Conservation (phyloP, 257 asterid species). For the Oldenlandia corymbosa region DNA sequence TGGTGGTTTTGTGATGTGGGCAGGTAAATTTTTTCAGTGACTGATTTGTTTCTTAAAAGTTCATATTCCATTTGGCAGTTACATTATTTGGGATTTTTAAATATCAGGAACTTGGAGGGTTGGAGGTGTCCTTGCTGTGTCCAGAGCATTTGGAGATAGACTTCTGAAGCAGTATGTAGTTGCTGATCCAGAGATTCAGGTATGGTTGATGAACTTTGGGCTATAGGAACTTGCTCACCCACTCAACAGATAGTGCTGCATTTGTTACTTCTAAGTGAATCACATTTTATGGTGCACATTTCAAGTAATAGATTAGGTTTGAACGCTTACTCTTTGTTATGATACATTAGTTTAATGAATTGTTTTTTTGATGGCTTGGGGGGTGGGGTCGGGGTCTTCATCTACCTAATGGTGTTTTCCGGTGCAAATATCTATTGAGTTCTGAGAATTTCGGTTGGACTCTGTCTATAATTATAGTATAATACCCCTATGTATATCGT, state of each 20-base stretch:
- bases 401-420: background rate
- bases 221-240: background rate
- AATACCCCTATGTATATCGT: background rate
- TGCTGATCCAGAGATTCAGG: constrained; percentile 97
- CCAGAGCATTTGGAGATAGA: constrained; percentile 97
- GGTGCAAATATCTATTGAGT: no score
- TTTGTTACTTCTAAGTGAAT: background rate
- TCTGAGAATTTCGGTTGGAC: no score
- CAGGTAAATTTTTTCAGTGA: constrained; percentile 49
- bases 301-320: background rate
- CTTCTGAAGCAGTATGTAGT: constrained; percentile 85
- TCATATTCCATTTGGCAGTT: background rate
- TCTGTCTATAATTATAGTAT: no score
- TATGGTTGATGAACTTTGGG: constrained; percentile 18
- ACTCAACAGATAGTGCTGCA: background rate
- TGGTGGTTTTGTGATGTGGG: constrained; percentile 99
- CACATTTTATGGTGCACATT: background rate
- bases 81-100: background rate
- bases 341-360: no score
- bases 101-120: constrained; percentile 95
- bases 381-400: no score
- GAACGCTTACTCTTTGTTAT: no score
- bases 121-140: constrained; percentile 98
- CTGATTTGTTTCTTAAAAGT: no score
- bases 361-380: no score